A percentile compares a stretch with the other conserved stretches of the same genome.
Conservation (phyloP, 1,284 basidiomycete genomes). For the Butyriboletus appendiculatus region DNA sequence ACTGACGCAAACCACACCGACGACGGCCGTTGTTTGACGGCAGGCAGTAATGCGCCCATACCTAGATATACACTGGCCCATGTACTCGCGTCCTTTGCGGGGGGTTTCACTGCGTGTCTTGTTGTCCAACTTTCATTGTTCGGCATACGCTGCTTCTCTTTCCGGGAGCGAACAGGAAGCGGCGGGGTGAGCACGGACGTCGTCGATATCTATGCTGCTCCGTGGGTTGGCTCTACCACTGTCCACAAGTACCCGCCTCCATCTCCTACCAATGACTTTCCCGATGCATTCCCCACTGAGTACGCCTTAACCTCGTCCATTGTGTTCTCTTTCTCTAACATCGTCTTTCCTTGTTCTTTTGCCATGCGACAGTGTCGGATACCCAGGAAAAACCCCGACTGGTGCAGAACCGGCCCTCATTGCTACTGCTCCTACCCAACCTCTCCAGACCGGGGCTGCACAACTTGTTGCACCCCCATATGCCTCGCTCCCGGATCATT, state of each 20-base stretch:
- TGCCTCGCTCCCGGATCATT: slow-evolving; percentile 13
- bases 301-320: slow-evolving; percentile 5
- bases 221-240: slow-evolving; percentile 70
- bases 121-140: slow-evolving; percentile 28
- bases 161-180: neutral
- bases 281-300: slow-evolving; percentile 70
- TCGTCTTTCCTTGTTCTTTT: neutral
- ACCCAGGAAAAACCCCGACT: slow-evolving; percentile 81
- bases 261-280: slow-evolving; percentile 66
- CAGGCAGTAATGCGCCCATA: neutral
- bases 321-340: neutral
- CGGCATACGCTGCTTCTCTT: slow-evolving; percentile 16
- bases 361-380: slow-evolving; percentile 53
- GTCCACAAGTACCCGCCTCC: slow-evolving; percentile 70
- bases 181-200: neutral
- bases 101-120: slow-evolving; percentile 29
- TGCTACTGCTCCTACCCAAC: slow-evolving; percentile 75
- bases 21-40: neutral
- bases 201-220: slow-evolving; percentile 42
- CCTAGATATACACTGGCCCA: slow-evolving; percentile 21
- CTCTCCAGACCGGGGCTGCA: slow-evolving; percentile 69
- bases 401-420: slow-evolving; percentile 81
- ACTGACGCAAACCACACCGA: neutral
- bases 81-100: slow-evolving; percentile 29
- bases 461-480: slow-evolving; percentile 56